Conservation (phyloP, 2,329 filamentous ascomycete genomes). For the Diaporthe ampelina region DNA sequence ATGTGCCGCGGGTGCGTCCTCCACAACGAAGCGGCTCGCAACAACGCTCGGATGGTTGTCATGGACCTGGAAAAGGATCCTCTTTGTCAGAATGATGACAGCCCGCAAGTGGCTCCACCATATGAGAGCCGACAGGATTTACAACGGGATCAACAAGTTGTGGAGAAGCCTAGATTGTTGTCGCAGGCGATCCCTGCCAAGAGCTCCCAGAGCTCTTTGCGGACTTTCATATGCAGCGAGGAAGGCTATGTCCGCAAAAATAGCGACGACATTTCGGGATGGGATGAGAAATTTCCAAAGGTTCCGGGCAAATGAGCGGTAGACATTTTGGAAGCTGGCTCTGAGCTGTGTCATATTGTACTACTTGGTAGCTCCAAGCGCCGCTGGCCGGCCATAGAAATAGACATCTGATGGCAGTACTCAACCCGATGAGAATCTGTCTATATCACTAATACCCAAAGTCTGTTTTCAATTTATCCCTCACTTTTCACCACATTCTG, state of each 20-base stretch:
- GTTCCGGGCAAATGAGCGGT: background rate
- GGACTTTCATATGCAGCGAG: slow-evolving; percentile 1
- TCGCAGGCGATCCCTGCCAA: background rate
- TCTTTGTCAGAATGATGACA: slow-evolving; percentile 25
- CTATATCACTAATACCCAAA: fast-evolving
- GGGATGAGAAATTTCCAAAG: background rate
- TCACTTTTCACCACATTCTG: background rate
- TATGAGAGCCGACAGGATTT: background rate
- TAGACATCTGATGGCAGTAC: no score
- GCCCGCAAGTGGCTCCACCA: background rate
- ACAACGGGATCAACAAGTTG: background rate
- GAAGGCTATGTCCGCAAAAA: background rate
- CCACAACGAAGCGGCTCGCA: background rate
- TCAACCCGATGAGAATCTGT: background rate
- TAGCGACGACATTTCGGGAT: background rate
- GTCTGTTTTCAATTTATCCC: no score
- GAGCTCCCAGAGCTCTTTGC: background rate
- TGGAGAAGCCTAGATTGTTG: background rate
- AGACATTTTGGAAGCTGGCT: no score
- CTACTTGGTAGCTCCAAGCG: background rate
- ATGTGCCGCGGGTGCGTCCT: slow-evolving; percentile 27
- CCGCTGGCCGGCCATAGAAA: background rate
- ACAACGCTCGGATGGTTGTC: background rate
- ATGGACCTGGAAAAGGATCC: slow-evolving; percentile 37
- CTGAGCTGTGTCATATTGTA: no score